Evolutionary conservation across 2,329 filamentous ascomycete genomes (phyloP), one percentile per base, ranked within the genome.

Genomic region (Ascochyta clinopodiicola): DNA sequence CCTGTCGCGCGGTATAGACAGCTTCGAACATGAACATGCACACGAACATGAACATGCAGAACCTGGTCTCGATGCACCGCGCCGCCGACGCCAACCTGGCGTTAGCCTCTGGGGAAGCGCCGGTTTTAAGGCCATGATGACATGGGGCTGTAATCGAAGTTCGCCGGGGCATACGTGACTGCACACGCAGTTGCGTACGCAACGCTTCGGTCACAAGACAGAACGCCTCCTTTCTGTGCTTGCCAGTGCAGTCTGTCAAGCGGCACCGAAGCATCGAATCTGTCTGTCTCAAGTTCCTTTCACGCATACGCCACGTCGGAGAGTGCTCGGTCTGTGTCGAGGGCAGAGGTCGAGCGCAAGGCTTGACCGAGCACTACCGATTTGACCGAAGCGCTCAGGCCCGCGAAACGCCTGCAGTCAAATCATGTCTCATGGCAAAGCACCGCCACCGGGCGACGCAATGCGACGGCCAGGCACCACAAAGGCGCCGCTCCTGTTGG

Each of bases 41-140:
- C 8, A 31, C 7, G 27, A 42, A 13, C 4, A 17, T 24, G 22
- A 24, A 24, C 46, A 12, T 35, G 25, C 25, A 21, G 24, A 24
- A 24, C 38, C 12, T 29, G 35, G 15, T n/a, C 13, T 39, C 27
- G 35, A 45, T 34, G 48, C 48, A 45, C 31, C 22, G 15, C 21
- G 17, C 15, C 25, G 4, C n/a, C 39, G 36, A 21, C 42, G 40
- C 45, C 51, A 44, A 17, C 31, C 29, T 12, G 31, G 40, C 36
- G 46, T 40, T 55, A 55, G 36, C 29, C 45, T 32, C 29, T 37
- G 32, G 24, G n/a, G 6, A 46, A 54, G 45, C 45, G 52, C 52
- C 52, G 52, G 52, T 25, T 45, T 50, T 46, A 55, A 50, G 35
- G 36, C 45, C 40, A 52, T 45, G 52, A 55, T 55, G 52, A 46